These are phyloP conservation scores for Rhynchosporium agropyri DNA, from an alignment of 2,329 filamentous ascomycete species.

Conservation along the genomic window DNA sequence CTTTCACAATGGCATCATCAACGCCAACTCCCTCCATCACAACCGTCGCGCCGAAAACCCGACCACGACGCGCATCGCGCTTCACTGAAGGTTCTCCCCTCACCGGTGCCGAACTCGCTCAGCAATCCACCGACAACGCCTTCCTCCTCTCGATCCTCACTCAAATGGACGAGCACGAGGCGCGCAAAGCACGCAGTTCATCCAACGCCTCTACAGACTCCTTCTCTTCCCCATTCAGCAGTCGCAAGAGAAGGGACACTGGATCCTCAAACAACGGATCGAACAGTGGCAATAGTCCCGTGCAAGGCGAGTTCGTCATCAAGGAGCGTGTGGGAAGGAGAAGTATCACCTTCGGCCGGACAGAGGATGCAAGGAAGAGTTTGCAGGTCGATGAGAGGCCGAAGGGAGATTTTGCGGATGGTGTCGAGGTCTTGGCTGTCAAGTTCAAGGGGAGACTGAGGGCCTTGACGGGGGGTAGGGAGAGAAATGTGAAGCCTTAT, in stretches of 20 bases:
- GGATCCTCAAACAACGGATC: background rate
- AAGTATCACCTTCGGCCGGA: constrained; percentile 27
- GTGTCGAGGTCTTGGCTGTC: constrained; percentile 23
- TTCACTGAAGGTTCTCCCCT: constrained; percentile 24
- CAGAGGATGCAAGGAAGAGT: constrained; percentile 20
- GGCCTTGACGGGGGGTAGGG: constrained; percentile 31
- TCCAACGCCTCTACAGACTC: constrained; percentile 27
- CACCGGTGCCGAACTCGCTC: constrained; percentile 17
- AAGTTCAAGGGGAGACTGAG: constrained; percentile 34
- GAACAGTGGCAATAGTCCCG: constrained; percentile 3
- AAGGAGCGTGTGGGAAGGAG: constrained; percentile 24
- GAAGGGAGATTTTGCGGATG: constrained; percentile 15
- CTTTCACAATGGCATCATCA: constrained; percentile 7
- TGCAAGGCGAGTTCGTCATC: background rate
- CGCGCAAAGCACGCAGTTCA: constrained; percentile 12
- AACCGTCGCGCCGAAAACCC: constrained; percentile 6
- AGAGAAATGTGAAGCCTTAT: constrained; percentile 29
- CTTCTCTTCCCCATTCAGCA: background rate
- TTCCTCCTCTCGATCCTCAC: constrained; percentile 24
- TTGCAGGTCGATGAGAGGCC: constrained; percentile 23
- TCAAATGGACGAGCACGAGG: constrained; percentile 32
- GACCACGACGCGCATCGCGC: constrained; percentile 20
- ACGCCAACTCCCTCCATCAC: constrained; percentile 8
- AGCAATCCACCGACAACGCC: constrained; percentile 15
- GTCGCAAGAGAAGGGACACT: constrained; percentile 5